A percentile compares a stretch with the other conserved stretches of the same genome.
phyloP scores from a whole-genome alignment of 805 yeast species.

The Allodekkera sacchari region DNA sequence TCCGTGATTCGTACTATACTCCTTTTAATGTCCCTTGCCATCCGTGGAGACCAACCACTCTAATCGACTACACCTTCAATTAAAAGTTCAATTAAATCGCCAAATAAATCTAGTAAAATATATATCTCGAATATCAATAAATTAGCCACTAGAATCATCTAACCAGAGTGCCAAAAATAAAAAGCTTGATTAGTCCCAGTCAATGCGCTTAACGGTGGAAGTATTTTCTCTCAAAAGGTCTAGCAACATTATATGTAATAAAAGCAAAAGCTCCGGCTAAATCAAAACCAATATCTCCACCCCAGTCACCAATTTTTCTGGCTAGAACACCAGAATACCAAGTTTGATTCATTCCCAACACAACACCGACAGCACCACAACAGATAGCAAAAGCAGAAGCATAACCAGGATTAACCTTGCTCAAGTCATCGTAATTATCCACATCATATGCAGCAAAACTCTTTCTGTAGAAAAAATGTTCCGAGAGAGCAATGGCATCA shows the following conservation, averaged over 20 bases:
- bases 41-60: no score
- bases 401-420: conserved; percentile 59
- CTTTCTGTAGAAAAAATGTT: conserved; percentile 72
- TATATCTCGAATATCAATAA: no score
- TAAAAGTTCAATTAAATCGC: no score
- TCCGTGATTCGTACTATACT: no score
- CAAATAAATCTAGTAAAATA: no score
- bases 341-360: conserved; percentile 76
- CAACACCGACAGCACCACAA: conserved; percentile 81
- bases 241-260: conserved; percentile 44
- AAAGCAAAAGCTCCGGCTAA: conserved; percentile 61
- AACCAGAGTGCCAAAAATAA: no score
- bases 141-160: no score
- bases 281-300: conserved; percentile 88
- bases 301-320: conserved; percentile 47
- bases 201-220: conserved; percentile 44
- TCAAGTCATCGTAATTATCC: conserved; percentile 49
- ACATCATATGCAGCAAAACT: conserved; percentile 57
- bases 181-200: no score
- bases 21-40: no score
- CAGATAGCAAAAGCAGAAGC: conserved; percentile 77
- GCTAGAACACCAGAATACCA: conserved; percentile 78
- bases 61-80: no score
- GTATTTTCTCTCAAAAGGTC: conserved; percentile 64
- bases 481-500: conserved; percentile 65